phyloP scores from a whole-genome alignment of 2,329 filamentous ascomycete genomes.

The Cryphonectria radicalis region DNA sequence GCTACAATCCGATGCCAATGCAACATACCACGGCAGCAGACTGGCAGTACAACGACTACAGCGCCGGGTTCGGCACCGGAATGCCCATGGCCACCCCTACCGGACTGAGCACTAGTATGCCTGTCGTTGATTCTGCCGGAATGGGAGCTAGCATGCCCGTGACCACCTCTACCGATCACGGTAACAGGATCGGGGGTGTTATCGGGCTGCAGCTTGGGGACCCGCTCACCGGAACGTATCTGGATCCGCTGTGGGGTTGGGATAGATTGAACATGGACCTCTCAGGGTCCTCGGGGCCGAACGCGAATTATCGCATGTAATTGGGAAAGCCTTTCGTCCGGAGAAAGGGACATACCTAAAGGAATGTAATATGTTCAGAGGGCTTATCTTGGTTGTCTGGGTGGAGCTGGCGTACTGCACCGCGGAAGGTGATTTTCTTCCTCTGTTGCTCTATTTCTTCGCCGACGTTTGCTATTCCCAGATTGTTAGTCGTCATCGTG shows the following conservation, averaged over 20 bases:
- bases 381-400: background rate
- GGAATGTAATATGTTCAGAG: background rate
- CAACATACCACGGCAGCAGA: background rate
- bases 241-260: conserved; percentile 28
- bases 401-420: background rate
- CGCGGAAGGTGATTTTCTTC: background rate
- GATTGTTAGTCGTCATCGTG: background rate
- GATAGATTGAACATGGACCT: conserved; percentile 23
- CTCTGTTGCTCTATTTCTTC: background rate
- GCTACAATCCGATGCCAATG: background rate
- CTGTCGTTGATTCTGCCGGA: background rate
- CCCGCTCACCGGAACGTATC: conserved; percentile 25
- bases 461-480: background rate
- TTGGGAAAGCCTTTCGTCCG: background rate
- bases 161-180: background rate
- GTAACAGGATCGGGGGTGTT: background rate
- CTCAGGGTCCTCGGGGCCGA: background rate
- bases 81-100: background rate
- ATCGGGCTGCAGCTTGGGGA: conserved; percentile 22
- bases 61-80: background rate
- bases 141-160: background rate
- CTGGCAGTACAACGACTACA: conserved; percentile 23
- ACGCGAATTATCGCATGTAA: background rate
- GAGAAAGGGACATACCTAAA: background rate
- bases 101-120: background rate